phyloP scores from a whole-genome alignment of 176 grass and related monocot genomes.

The Thalia dealbata region DNA sequence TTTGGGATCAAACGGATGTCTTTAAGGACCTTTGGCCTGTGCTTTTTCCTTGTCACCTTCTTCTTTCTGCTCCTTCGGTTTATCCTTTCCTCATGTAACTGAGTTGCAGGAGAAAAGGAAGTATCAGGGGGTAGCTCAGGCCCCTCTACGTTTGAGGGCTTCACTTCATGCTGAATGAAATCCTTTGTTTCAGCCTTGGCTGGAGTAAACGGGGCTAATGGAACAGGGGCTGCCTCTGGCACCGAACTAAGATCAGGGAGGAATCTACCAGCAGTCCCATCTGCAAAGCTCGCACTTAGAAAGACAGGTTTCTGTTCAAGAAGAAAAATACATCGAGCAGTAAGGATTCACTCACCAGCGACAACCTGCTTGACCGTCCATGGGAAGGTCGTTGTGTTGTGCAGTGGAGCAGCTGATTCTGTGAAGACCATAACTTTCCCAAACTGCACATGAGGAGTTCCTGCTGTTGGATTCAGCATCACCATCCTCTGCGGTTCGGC shows the following conservation, averaged over 20 bases:
- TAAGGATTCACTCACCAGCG: background rate
- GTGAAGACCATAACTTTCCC: background rate
- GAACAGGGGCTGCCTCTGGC: slow-evolving; percentile 17
- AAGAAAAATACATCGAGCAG: background rate
- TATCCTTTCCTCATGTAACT: slow-evolving; percentile 11
- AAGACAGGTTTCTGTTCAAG: background rate
- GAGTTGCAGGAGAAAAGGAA: background rate
- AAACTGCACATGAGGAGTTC: background rate
- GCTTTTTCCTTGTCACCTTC: slow-evolving; percentile 29
- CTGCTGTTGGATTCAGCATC: background rate
- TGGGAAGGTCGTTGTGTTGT: background rate
- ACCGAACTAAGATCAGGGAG: slow-evolving; percentile 25
- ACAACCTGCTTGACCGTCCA: background rate
- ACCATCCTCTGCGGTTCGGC: background rate
- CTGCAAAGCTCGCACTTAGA: slow-evolving; percentile 11
- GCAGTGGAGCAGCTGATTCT: background rate
- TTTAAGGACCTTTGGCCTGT: slow-evolving; percentile 55
- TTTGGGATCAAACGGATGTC: slow-evolving; percentile 20
- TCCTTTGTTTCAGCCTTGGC: slow-evolving; percentile 11
- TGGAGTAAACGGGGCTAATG: slow-evolving; percentile 21
- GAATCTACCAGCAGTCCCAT: slow-evolving; percentile 15
- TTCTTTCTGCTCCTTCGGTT: slow-evolving; percentile 14
- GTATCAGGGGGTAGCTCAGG: background rate
- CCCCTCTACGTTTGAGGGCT: background rate
- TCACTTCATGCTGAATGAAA: slow-evolving; percentile 3